phyloP scores from a whole-genome alignment of 176 grass and related monocot genomes.

The Pontederia crassipes region DNA sequence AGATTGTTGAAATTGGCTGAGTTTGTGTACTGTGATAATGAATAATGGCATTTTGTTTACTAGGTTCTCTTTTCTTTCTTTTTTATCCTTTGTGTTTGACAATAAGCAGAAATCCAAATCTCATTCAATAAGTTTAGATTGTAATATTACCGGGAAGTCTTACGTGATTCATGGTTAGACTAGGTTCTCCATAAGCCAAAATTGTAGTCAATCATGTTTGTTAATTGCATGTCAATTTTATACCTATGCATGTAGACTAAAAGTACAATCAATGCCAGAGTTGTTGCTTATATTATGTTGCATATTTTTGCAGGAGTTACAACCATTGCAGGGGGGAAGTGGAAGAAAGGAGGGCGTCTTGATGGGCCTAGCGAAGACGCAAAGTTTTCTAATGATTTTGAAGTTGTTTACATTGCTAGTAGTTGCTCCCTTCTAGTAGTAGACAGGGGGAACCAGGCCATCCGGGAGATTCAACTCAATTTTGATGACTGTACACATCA shows the following conservation, averaged over 20 bases:
- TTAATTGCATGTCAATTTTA: too few species aligned
- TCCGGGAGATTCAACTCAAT: slow-evolving; percentile 77
- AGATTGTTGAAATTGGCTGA: not conserved
- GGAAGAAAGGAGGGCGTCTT: slow-evolving; percentile 69
- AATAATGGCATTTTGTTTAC: not conserved
- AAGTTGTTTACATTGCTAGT: slow-evolving; percentile 78
- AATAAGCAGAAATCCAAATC: too few species aligned
- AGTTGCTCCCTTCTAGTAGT: slow-evolving; percentile 95
- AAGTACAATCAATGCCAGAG: too few species aligned
- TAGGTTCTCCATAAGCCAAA: too few species aligned
- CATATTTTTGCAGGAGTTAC: slow-evolving; percentile 60
- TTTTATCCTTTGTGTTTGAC: too few species aligned
- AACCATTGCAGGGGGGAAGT: slow-evolving; percentile 92
- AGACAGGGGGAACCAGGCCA: slow-evolving; percentile 84
- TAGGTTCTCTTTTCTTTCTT: too few species aligned
- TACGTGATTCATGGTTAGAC: too few species aligned
- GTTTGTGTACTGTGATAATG: not conserved
- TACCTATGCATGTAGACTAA: too few species aligned
- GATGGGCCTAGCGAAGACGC: slow-evolving; percentile 80
- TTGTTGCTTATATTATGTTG: not conserved
- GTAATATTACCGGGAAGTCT: too few species aligned
- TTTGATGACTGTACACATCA: slow-evolving; percentile 88
- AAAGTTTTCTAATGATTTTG: slow-evolving; percentile 96
- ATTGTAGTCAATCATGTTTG: too few species aligned
- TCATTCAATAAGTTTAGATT: too few species aligned